Conservation (phyloP, 768 basidiomycete genomes). For the Auriscalpium microsporum region DNA sequence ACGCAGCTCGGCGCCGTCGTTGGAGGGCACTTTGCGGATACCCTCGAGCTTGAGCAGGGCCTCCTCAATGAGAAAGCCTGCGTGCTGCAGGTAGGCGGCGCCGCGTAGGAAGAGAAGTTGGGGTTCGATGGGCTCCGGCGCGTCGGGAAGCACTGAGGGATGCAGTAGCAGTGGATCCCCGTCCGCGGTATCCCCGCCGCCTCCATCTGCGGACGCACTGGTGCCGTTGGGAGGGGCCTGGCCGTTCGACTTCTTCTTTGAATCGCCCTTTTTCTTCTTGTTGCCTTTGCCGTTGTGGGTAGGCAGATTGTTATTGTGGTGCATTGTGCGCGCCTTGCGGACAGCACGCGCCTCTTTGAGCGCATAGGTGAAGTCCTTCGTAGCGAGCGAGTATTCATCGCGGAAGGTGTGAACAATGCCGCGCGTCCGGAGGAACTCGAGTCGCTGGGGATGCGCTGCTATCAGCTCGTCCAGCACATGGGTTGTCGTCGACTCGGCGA, state of each 20-base stretch:
- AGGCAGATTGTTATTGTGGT: slow-evolving; percentile 35
- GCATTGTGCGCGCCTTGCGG: slow-evolving; percentile 55
- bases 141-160: slow-evolving; percentile 65
- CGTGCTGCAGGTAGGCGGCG: slow-evolving; percentile 75
- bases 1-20: slow-evolving; percentile 64
- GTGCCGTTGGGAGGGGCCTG: slow-evolving; percentile 67
- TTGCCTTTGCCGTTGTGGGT: slow-evolving; percentile 35
- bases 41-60: slow-evolving; percentile 66
- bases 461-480: slow-evolving; percentile 76
- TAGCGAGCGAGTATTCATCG: slow-evolving; percentile 68
- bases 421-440: slow-evolving; percentile 84
- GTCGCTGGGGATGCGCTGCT: slow-evolving; percentile 56
- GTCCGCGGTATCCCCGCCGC: slow-evolving; percentile 36
- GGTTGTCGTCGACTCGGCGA: slow-evolving; percentile 78
- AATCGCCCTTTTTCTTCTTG: slow-evolving; percentile 38
- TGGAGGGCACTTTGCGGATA: slow-evolving; percentile 45
- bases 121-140: slow-evolving; percentile 81
- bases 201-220: slow-evolving; percentile 33
- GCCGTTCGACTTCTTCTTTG: slow-evolving; percentile 38
- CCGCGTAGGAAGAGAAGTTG: slow-evolving; percentile 80
- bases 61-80: slow-evolving; percentile 64
- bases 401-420: slow-evolving; percentile 86
- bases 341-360: slow-evolving; percentile 66
- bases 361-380: slow-evolving; percentile 74
- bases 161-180: slow-evolving; percentile 50